Evolutionary conservation across 139 green algal genomes (phyloP).

Genomic region (Auxenochlorella pyrenoidosa): DNA sequence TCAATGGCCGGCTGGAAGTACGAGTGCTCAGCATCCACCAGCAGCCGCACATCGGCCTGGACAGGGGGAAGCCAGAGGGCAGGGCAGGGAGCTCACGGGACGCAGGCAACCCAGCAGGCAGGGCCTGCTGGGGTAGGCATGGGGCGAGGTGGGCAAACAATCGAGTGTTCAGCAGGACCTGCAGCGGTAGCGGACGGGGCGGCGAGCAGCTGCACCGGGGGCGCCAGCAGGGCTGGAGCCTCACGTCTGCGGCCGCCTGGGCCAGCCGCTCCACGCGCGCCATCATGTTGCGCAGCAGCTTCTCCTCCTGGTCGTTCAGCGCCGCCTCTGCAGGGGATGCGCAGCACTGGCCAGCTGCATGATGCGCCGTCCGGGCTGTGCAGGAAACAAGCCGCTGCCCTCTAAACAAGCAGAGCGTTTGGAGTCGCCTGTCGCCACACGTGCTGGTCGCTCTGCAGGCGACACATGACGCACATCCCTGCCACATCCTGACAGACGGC

Average conservation of each 20-base stretch:
- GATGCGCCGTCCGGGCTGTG: neutral
- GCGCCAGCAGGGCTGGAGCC: neutral
- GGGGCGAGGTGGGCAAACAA: too few species aligned
- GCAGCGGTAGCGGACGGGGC: too few species aligned
- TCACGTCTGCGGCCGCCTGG: slow-evolving; percentile 28
- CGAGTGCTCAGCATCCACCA: slow-evolving; percentile 92
- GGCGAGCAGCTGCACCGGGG: too few species aligned
- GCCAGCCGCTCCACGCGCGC: slow-evolving; percentile 66
- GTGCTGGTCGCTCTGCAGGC: too few species aligned
- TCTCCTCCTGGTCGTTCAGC: slow-evolving; percentile 71
- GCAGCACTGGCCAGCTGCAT: neutral
- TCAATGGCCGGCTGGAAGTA: slow-evolving; percentile 94
- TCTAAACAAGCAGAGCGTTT: too few species aligned
- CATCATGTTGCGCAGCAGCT: slow-evolving; percentile 76
- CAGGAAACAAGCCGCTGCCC: neutral
- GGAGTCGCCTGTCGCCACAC: too few species aligned
- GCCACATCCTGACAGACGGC: too few species aligned
- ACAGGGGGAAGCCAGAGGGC: neutral
- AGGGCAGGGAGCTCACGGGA: neutral
- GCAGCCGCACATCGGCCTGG: slow-evolving; percentile 70
- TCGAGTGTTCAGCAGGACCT: too few species aligned
- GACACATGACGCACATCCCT: too few species aligned
- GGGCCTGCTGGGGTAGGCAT: neutral
- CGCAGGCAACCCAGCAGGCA: neutral
- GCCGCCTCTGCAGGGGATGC: slow-evolving; percentile 19